These are phyloP conservation scores for Arachnopeziza araneosa DNA, from an alignment of 2,329 filamentous ascomycete species.

Conservation along the genomic window DNA sequence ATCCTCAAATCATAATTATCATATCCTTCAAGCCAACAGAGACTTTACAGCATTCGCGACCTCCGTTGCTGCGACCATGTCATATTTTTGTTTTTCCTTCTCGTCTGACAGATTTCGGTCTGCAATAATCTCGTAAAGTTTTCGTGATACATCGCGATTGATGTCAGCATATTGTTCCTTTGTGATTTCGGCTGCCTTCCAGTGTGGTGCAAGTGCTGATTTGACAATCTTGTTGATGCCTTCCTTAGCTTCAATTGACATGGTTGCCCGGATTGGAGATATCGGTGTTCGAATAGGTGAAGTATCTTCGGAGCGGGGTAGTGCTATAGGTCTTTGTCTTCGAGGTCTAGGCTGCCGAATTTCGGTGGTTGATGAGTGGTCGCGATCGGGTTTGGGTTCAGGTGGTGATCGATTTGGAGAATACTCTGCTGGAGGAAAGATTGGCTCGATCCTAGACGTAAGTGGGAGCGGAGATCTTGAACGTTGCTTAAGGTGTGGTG, in stretches of 20 bases:
- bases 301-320: slow-evolving; percentile 41
- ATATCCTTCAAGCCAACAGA: slow-evolving; percentile 34
- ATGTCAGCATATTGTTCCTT: slow-evolving; percentile 90
- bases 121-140: slow-evolving; percentile 66
- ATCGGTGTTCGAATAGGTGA: slow-evolving; percentile 64
- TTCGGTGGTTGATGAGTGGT: slow-evolving; percentile 15
- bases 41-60: slow-evolving; percentile 68
- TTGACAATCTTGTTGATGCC: slow-evolving; percentile 87
- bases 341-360: slow-evolving; percentile 29
- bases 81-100: slow-evolving; percentile 62
- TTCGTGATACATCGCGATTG: slow-evolving; percentile 82
- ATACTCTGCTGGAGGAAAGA: slow-evolving; percentile 70
- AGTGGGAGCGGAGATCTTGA: slow-evolving; percentile 63
- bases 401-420: slow-evolving; percentile 54
- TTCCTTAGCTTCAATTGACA: slow-evolving; percentile 80
- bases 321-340: slow-evolving; percentile 27
- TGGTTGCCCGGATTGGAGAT: slow-evolving; percentile 51
- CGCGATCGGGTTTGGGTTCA: slow-evolving; percentile 22
- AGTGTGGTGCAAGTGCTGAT: slow-evolving; percentile 68
- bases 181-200: slow-evolving; percentile 70
- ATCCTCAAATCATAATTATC: background rate
- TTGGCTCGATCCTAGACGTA: slow-evolving; percentile 66
- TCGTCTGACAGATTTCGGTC: slow-evolving; percentile 49
- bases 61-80: slow-evolving; percentile 70
- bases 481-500: slow-evolving; percentile 54